phyloP scores from a whole-genome alignment of 75 land plant genomes.

The Pseudotsuga menziesii region DNA sequence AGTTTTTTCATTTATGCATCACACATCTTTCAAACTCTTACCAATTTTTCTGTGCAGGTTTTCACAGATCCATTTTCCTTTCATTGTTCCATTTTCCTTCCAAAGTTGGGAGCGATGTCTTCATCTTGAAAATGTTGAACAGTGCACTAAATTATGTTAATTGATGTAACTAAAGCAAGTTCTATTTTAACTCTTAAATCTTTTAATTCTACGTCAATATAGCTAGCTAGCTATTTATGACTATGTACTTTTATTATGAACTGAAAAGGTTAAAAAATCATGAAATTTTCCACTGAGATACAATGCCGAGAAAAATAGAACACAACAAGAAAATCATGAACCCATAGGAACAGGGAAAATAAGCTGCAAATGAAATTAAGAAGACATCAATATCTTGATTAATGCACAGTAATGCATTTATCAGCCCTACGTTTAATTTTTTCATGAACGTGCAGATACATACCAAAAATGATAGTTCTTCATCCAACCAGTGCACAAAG shows the following conservation, averaged over 20 bases:
- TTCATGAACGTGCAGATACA: not conserved
- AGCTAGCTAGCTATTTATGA: not conserved
- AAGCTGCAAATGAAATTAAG: not conserved
- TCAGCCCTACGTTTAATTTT: not conserved
- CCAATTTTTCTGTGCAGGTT: too few relatives aligned
- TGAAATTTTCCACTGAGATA: not conserved
- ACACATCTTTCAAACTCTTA: too few relatives aligned
- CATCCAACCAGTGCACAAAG: conserved; percentile 98
- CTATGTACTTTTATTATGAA: not conserved
- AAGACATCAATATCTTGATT: not conserved
- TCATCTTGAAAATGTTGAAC: too few relatives aligned
- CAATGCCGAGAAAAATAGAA: not conserved
- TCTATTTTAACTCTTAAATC: too few relatives aligned
- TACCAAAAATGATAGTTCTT: conserved; percentile 99
- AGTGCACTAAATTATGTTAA: too few relatives aligned
- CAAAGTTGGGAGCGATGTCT: too few relatives aligned
- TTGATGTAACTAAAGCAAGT: too few relatives aligned
- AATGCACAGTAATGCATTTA: not conserved
- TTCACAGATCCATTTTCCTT: too few relatives aligned
- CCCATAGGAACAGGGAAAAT: not conserved
- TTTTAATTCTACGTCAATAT: too few relatives aligned
- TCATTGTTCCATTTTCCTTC: too few relatives aligned
- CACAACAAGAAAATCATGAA: not conserved
- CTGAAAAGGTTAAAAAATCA: not conserved
- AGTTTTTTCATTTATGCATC: too few relatives aligned